These are phyloP conservation scores for Coemansia aciculifera DNA, from an alignment of 192 early-diverging fungal genomes.

Conservation along the genomic window DNA sequence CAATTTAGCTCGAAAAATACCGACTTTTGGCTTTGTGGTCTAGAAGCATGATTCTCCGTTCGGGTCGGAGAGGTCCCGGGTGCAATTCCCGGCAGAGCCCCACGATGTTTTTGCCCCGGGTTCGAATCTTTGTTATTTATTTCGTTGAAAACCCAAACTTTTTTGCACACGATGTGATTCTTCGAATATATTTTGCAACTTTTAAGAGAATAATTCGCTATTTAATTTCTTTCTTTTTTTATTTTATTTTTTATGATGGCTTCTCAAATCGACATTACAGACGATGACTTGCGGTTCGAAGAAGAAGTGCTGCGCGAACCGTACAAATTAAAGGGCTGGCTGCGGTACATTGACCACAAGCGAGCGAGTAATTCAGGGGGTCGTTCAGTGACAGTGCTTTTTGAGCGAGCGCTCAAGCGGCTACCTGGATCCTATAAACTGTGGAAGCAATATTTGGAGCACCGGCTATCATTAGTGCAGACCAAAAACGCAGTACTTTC, in stretches of 20 bases:
- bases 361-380: slow-evolving; percentile 34
- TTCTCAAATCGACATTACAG: slow-evolving; percentile 19
- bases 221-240: not conserved
- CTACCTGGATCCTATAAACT: slow-evolving; percentile 96
- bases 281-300: slow-evolving; percentile 59
- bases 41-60: slow-evolving; percentile 57
- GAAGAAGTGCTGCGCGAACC: slow-evolving; percentile 68
- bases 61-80: slow-evolving; percentile 58
- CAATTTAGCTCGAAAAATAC: not conserved
- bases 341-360: slow-evolving; percentile 91
- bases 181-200: too few relatives aligned
- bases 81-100: slow-evolving; percentile 55
- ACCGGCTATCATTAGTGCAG: slow-evolving; percentile 53
- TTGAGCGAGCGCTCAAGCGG: slow-evolving; percentile 83
- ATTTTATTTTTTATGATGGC: not conserved
- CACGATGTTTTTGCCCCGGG: not conserved
- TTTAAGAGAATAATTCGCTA: too few relatives aligned
- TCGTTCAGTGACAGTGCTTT: slow-evolving; percentile 63
- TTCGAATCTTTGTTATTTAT: not conserved
- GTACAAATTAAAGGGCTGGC: slow-evolving; percentile 77
- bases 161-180: too few relatives aligned
- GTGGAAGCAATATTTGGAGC: slow-evolving; percentile 86
- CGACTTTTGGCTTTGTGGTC: slow-evolving; percentile 38
- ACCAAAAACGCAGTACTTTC: slow-evolving; percentile 59
- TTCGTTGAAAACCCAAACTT: too few relatives aligned